Base-by-base conservation (phyloP, 78 protist genomes). In the Cavenderia fasciculata region DNA sequence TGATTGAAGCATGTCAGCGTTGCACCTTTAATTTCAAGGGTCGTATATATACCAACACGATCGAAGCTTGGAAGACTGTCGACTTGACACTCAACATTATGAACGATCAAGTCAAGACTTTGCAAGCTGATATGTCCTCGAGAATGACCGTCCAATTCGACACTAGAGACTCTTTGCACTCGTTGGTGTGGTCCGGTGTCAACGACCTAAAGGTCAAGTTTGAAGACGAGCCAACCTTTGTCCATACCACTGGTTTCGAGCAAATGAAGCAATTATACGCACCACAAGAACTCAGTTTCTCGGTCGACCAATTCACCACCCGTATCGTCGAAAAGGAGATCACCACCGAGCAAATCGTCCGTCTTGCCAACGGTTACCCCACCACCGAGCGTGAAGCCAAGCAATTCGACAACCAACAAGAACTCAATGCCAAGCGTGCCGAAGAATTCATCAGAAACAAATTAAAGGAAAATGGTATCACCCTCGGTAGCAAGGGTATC, bases 341-440 rank as follows among this genome's bases (percentile, higher is more conserved):
- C 12, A 33, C 47, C 7, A 77, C 86, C 25, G 93, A 87, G 72
- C 86, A 77, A 51, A 87, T 87, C 46, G 85, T 87, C 46, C 74
- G 93, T 65, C 59, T 87, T 31, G 66, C 86, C 36, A 87, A 87
- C 46, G 93, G 93, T 65, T 74, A 77, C 41, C 86, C 86, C 51
- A 74, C 93, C 38, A 87, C 93, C 61, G 93, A 87, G 49, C 44
- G 93, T 47, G 93, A 87, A 61, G 93, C 93, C n/a, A 61, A 57
- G 2, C 86, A 87, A 31, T 87, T 87, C 59, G 93, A 87, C 21
- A n/a, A 18, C 33, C 57, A 68, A 16, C 34, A 59, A 29, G 93
- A 87, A 44, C 74, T 33, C 29, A 87, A 87, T 49, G 54, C 51
- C 25, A 87, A 77, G 69, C 59, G 68, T 46, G 85, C 78, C 8